Evolutionary conservation across 495 filamentous ascomycete genomes (phyloP).

Genomic region (Aspergillus saccharolyticus): DNA sequence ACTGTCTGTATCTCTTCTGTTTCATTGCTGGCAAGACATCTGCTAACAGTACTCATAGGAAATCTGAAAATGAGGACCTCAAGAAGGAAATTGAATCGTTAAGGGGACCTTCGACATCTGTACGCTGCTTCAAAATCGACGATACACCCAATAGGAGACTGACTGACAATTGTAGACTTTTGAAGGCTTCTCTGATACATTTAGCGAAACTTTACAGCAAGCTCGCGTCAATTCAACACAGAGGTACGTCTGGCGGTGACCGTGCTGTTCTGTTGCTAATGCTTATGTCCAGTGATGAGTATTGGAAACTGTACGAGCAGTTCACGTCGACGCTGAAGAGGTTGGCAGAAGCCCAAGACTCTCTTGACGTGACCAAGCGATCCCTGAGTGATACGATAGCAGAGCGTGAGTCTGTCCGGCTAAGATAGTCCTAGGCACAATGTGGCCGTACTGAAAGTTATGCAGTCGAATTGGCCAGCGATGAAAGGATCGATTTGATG

Average conservation of each 20-base stretch:
- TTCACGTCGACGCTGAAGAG: constrained; percentile 38
- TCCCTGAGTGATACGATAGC: constrained; percentile 35
- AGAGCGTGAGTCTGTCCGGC: constrained; percentile 33
- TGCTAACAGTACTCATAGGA: constrained; percentile 25
- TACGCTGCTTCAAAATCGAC: constrained; percentile 8
- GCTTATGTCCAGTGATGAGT: constrained; percentile 33
- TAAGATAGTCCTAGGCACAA: not conserved
- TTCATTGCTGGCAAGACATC: not conserved
- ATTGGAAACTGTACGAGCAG: constrained; percentile 45
- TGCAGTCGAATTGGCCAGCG: constrained; percentile 41
- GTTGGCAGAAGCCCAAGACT: constrained; percentile 38
- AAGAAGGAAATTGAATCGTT: constrained; percentile 38
- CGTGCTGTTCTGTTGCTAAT: constrained; percentile 18
- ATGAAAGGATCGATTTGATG: constrained; percentile 47
- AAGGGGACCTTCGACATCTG: constrained; percentile 26
- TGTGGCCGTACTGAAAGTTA: constrained; percentile 22
- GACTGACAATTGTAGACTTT: constrained; percentile 20
- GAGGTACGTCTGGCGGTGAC: constrained; percentile 22
- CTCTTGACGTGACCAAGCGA: constrained; percentile 31
- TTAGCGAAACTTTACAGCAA: constrained; percentile 30
- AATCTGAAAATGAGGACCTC: constrained; percentile 41
- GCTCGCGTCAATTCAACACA: constrained; percentile 37
- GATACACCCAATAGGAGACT: too few relatives aligned
- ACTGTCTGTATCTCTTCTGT: constrained; percentile 24
- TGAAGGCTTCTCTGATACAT: constrained; percentile 37